These are phyloP conservation scores for Microbotryum silenes-acaulis DNA, from an alignment of 1,284 basidiomycete genomes.

Conservation along the genomic window DNA sequence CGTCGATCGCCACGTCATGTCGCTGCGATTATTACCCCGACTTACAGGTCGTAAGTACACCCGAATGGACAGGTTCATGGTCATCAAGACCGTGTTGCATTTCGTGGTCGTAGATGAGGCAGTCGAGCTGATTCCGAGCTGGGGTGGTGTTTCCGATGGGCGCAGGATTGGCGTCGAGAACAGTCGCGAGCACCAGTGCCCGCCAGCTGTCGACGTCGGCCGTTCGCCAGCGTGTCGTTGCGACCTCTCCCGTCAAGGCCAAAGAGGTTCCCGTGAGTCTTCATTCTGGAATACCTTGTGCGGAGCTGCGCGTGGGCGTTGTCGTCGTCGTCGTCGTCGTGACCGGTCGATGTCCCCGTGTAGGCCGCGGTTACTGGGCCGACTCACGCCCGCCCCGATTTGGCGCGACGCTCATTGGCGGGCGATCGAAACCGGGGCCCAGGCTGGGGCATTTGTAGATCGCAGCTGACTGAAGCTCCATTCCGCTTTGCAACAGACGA, in stretches of 20 bases:
- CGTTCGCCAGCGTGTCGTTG: slow-evolving; percentile 14
- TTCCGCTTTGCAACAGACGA: slow-evolving; percentile 9
- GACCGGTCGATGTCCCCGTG: neutral
- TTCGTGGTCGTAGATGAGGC: no score
- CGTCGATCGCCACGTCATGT: no score
- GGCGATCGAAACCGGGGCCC: neutral
- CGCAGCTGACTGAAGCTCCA: neutral
- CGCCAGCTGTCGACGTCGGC: slow-evolving; percentile 27
- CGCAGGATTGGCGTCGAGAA: no score
- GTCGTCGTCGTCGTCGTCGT: neutral
- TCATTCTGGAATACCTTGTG: neutral
- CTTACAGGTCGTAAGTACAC: no score
- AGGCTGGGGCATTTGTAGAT: neutral
- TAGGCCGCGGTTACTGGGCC: neutral
- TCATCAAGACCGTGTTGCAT: no score
- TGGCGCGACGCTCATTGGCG: neutral
- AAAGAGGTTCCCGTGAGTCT: slow-evolving; percentile 31
- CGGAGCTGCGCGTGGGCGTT: neutral
- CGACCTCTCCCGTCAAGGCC: slow-evolving; percentile 25
- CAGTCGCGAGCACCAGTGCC: slow-evolving; percentile 5
- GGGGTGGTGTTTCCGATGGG: no score
- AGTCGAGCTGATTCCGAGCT: no score
- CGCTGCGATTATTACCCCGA: no score
- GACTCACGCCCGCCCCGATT: neutral
- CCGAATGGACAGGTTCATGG: no score